A percentile compares a stretch with the other conserved stretches of the same genome.
Evolutionary conservation across 257 asterid species (phyloP).

Genomic region (Nicotiana tabacum): DNA sequence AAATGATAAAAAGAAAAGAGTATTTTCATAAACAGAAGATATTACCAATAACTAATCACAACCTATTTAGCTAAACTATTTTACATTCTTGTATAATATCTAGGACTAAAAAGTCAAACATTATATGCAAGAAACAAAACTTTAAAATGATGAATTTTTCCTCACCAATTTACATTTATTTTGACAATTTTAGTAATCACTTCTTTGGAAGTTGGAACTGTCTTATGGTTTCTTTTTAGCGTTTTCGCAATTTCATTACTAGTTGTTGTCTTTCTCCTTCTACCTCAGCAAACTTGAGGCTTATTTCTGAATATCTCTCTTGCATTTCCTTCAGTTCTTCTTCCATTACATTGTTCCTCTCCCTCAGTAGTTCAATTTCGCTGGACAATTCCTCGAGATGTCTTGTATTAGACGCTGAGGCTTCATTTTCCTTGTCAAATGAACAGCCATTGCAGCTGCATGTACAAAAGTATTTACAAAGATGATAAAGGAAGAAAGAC

Average conservation of each 20-base stretch:
- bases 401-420: conserved; percentile 1
- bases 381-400: conserved; percentile 23
- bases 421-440: conserved; percentile 6
- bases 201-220: conserved; percentile 10
- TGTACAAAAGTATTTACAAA: background rate
- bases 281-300: conserved; percentile 98
- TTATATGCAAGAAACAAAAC: conserved; percentile 19
- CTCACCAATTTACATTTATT: conserved; percentile 35
- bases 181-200: background rate
- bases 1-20: background rate
- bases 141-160: background rate
- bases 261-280: conserved; percentile 97
- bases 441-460: conserved; percentile 24
- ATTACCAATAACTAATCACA: background rate
- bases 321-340: conserved; percentile 89
- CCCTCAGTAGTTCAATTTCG: conserved; percentile 48
- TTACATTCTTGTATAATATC: conserved; percentile 8
- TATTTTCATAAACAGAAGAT: background rate
- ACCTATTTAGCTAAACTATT: background rate
- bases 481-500: too few relatives aligned
- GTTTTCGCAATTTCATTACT: conserved; percentile 82
- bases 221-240: conserved; percentile 43
- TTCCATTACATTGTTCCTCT: conserved; percentile 61
- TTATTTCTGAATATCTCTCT: conserved; percentile 91
- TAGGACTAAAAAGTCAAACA: conserved; percentile 14